These are phyloP conservation scores for Hura crepitans DNA, from an alignment of 441 rosid genomes.

Conservation along the genomic window DNA sequence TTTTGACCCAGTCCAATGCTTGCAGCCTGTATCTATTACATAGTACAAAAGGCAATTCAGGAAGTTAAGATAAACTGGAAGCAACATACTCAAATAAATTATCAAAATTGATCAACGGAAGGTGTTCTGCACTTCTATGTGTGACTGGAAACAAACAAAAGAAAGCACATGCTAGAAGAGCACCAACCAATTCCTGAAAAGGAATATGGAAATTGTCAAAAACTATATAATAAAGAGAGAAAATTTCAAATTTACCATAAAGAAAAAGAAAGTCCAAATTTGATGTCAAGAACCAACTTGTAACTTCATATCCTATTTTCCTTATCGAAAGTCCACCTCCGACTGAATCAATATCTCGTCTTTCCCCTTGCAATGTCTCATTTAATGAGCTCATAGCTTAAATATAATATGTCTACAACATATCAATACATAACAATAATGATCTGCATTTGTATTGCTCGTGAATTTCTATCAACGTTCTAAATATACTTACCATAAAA, in stretches of 20 bases:
- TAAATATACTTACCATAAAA: background rate
- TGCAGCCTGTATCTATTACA: background rate
- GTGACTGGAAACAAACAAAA: constrained; percentile 76
- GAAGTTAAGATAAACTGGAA: constrained; percentile 30
- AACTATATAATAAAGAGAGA: background rate
- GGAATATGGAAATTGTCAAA: constrained; percentile 17
- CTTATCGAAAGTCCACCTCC: too few species aligned
- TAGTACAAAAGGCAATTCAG: background rate
- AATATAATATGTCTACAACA: background rate
- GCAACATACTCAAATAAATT: constrained; percentile 68
- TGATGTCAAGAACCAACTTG: constrained; percentile 10
- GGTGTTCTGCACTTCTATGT: constrained; percentile 53
- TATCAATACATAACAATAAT: background rate
- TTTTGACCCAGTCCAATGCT: background rate
- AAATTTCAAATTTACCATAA: background rate
- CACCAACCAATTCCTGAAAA: constrained; percentile 77
- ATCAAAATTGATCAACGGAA: constrained; percentile 80
- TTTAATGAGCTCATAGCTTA: background rate
- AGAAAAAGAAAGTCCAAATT: background rate
- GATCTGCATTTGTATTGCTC: background rate
- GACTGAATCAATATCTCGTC: too few species aligned
- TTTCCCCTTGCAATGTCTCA: constrained; percentile 4
- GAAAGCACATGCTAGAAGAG: constrained; percentile 82
- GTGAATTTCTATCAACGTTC: background rate
- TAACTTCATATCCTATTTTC: constrained; percentile 4